Evolutionary conservation across 2,329 filamentous ascomycete genomes (phyloP), one percentile per base, ranked within the genome.

Genomic region (Ceratocystis colombiana): DNA sequence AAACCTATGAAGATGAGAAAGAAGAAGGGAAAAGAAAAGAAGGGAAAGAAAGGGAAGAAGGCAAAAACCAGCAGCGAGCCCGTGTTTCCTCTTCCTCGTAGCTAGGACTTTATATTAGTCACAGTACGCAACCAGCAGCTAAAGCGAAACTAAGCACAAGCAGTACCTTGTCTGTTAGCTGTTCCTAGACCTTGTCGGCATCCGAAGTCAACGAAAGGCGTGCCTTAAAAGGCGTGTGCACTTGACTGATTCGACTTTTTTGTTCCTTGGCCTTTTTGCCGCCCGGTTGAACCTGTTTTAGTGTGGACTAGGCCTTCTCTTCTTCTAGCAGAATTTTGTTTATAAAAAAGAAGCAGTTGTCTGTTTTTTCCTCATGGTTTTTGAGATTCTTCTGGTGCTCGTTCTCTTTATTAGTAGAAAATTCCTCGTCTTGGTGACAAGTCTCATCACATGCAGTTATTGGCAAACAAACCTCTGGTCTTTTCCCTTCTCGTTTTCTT

Each of bases 401-500:
- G 37, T 37, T 37, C 33, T 37, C 33, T 12, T 4, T 37, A 37
- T 10, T 37, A 37, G 33, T 37, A 12, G 8, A 37, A 37, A 12
- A 37, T 10, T 12, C 10, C 12, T 41, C 12, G 37, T 41, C 37
- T 12, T 15, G 37, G 10, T 41, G 37, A 15, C 37, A 41, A 41
- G 37, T 12, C 10, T 15, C 4, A 22, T 64, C 12, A 50, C 20
- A 10, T 20, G 30, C 44, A n/a, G 8, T 25, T n/a, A 7, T 28
- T 10, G 37, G 46, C 61, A 8, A 15, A 22, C 20, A 25, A 10
- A 44, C 30, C 48, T 45, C 65, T 62, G 25, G 37, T 53, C 7
- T 57, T 28, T 30, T 55, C 28, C n/a, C 20, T 53, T 61, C 28
- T 61, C 15, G 2, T 64, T 57, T 55, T 57, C 20, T 20, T 46